Base-by-base conservation (phyloP, 2,329 filamentous ascomycete genomes). In the Hymenoscyphus fraxineus region DNA sequence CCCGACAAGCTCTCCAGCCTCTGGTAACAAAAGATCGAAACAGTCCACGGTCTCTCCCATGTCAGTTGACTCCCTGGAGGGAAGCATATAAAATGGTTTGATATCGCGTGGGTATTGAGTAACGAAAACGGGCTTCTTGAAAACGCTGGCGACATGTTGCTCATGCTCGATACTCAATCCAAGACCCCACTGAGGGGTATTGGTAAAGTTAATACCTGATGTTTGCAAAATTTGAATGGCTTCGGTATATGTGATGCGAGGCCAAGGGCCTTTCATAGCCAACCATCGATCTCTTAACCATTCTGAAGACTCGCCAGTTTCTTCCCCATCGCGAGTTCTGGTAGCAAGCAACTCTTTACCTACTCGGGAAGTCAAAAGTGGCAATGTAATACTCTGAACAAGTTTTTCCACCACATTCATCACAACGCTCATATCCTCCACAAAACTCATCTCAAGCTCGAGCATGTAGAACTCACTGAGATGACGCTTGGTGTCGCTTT, bases 381-480 rank as follows among this genome's bases (percentile, higher is more conserved):
- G 73, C 19, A 80, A 78, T 6, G 76, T 77, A 3, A 83, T 82
- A 65, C 81, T 80, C 54, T 85, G 85, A 60, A 97, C 80, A 83
- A 97, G 87, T 62, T 88, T 81, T 76, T 98, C 92, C 1, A 92
- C 85, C n/a, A 94, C 77, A 64, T 88, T 81, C 84, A 96, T 95
- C 70, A 99, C 82, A 32, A 84, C 80, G 38, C 83, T 79, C 69
- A 97, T 81, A 68, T 87, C 80, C 58, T 90, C 82, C 54, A 89
- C 85, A 75, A 97, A 97, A 72, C 87, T 89, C 75, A 93, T 81
- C 77, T 99, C 95, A 16, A 89, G 93, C 78, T 99, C 95, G 2
- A 99, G 85, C 95, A 99, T 98, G 79, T 98, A 98, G 73, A 99
- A 98, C 75, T 99, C 95, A 79, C 92, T 97, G 66, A 99, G 81